Evolutionary conservation across 2,329 filamentous ascomycete genomes (phyloP).

Genomic region (Graphiopsis chlorocephala): DNA sequence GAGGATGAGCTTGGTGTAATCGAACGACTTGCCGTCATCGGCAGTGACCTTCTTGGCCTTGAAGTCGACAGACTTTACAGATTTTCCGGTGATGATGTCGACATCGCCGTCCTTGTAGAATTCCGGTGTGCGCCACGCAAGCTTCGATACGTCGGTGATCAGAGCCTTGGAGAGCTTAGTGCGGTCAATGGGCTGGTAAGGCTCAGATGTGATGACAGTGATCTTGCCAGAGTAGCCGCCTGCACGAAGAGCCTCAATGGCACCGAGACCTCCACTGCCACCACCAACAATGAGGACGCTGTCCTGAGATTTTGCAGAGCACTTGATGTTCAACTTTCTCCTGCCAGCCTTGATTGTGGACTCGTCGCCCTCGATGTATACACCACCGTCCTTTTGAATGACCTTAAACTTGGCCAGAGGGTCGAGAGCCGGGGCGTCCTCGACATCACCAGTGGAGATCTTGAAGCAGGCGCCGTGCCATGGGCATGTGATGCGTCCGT

Average conservation of each 20-base stretch:
- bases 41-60: constrained; percentile 69
- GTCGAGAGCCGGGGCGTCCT: constrained; percentile 89
- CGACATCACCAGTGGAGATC: constrained; percentile 82
- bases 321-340: constrained; percentile 71
- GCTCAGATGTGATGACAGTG: constrained; percentile 80
- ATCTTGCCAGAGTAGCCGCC: constrained; percentile 77
- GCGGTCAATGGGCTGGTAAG: constrained; percentile 79
- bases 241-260: constrained; percentile 77
- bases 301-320: constrained; percentile 56
- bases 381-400: constrained; percentile 72
- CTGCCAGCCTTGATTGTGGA: constrained; percentile 72
- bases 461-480: constrained; percentile 99
- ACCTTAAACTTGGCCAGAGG: constrained; percentile 80
- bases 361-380: constrained; percentile 82
- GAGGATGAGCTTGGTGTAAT: constrained; percentile 85
- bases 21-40: constrained; percentile 64
- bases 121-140: constrained; percentile 70
- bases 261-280: constrained; percentile 78
- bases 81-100: constrained; percentile 52
- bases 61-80: constrained; percentile 76
- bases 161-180: constrained; percentile 95
- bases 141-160: constrained; percentile 73
- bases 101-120: constrained; percentile 69
- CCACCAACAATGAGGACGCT: constrained; percentile 78
- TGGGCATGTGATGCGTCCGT: constrained; percentile 84